phyloP scores from a whole-genome alignment of 208 protist genomes.

The Acanthamoeba lenticulata region DNA sequence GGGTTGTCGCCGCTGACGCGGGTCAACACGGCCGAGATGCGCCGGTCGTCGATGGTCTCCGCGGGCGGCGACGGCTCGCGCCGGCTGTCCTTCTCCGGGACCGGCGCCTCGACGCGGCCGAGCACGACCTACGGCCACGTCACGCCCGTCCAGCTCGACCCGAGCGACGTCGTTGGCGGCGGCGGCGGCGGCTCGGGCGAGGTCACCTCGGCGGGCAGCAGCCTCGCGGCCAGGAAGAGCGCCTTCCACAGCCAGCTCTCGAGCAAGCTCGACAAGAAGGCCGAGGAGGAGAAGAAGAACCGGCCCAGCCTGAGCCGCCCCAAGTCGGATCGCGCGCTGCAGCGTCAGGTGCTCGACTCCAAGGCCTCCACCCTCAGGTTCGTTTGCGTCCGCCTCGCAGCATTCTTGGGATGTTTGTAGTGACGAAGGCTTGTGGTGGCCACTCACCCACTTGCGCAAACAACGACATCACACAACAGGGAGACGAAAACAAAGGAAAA shows the following conservation, averaged over 20 bases:
- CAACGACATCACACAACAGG: neutral
- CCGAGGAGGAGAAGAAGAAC: conserved; percentile 27
- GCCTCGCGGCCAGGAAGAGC: neutral
- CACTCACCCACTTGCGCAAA: too few species aligned
- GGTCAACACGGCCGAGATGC: neutral
- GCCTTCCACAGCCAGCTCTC: conserved; percentile 24
- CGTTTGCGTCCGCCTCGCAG: neutral
- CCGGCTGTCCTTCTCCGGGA: neutral
- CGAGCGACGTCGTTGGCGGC: neutral
- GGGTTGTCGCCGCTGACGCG: conserved; percentile 10
- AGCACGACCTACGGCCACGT: conserved; percentile 35
- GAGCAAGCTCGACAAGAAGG: conserved; percentile 36
- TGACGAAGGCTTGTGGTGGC: too few species aligned
- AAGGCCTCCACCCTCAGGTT: conserved; percentile 6
- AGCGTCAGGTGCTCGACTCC: neutral
- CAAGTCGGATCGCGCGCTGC: conserved; percentile 9
- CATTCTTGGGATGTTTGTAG: neutral
- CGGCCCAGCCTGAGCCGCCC: neutral
- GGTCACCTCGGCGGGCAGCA: too few species aligned
- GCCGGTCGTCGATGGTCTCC: neutral
- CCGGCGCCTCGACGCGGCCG: neutral
- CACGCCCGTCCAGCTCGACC: neutral
- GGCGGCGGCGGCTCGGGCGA: too few species aligned
- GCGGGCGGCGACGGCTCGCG: neutral
- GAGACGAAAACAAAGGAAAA: conserved; percentile 2